Conservation (phyloP, 306 rosid genomes). For the Vigna mungo region DNA sequence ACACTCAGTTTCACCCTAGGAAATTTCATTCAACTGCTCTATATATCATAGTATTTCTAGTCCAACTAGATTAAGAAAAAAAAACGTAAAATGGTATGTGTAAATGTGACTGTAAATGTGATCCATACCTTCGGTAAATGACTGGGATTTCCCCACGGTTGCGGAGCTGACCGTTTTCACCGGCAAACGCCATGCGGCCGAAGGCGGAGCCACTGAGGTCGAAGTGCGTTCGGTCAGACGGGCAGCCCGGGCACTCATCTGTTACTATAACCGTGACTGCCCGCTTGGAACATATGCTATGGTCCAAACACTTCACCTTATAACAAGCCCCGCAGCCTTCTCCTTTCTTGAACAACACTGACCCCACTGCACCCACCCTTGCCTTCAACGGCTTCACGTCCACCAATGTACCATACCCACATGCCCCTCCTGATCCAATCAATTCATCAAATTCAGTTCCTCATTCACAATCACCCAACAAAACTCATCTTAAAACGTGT, state of each 20-base stretch:
- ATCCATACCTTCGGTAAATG: conserved; percentile 56
- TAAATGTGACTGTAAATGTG: not conserved
- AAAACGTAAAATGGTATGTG: too few relatives aligned
- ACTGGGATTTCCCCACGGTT: conserved; percentile 76
- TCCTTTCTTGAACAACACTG: conserved; percentile 71
- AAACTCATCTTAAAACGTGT: not conserved
- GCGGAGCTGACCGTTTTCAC: conserved; percentile 69
- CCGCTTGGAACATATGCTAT: conserved; percentile 70
- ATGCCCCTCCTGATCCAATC: conserved; percentile 75
- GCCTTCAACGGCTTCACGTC: conserved; percentile 87
- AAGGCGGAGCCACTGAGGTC: conserved; percentile 96
- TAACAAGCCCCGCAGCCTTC: conserved; percentile 95
- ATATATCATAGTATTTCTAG: not conserved
- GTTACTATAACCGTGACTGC: conserved; percentile 86
- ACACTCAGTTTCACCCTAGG: not conserved
- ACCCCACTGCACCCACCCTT: conserved; percentile 88
- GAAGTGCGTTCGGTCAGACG: conserved; percentile 72
- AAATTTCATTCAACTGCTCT: not conserved
- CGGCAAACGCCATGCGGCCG: conserved; percentile 80
- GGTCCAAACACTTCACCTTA: conserved; percentile 84
- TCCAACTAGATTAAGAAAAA: conserved; percentile 10
- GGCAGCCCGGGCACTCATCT: conserved; percentile 89
- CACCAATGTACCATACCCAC: conserved; percentile 87
- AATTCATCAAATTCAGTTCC: not conserved
- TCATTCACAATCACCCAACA: not conserved